Evolutionary conservation across 108 stramenopile species (phyloP).

Genomic region (Conticribra guillardii): DNA sequence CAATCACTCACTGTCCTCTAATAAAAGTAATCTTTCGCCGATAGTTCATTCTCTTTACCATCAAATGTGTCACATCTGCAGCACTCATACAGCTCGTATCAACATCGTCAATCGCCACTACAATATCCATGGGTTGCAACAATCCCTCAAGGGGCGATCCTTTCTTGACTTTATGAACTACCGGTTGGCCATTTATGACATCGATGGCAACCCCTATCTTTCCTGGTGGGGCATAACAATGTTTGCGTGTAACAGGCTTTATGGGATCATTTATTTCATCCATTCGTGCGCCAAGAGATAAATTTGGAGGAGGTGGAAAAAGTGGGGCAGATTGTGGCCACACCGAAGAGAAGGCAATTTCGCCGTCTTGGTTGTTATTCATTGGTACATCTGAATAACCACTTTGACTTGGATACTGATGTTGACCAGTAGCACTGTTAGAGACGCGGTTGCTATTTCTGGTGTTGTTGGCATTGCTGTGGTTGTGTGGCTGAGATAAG

Average conservation of each 20-base stretch:
- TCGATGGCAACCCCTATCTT: constrained; percentile 58
- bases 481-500: too few relatives aligned
- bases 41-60: constrained; percentile 64
- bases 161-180: constrained; percentile 50
- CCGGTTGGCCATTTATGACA: constrained; percentile 44
- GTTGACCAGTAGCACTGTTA: background rate
- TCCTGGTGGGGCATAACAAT: constrained; percentile 48
- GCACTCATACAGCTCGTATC: constrained; percentile 53
- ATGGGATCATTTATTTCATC: background rate
- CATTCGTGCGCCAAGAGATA: constrained; percentile 7
- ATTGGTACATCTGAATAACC: too few relatives aligned
- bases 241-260: constrained; percentile 8
- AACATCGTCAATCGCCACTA: constrained; percentile 51
- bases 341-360: constrained; percentile 1
- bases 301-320: background rate
- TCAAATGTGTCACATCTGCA: constrained; percentile 50
- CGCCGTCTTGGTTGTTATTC: background rate
- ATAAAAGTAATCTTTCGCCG: constrained; percentile 59
- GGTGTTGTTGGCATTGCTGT: background rate
- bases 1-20: too few relatives aligned
- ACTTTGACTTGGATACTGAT: too few relatives aligned
- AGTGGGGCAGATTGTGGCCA: constrained; percentile 23
- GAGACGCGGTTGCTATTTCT: background rate
- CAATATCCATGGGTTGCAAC: constrained; percentile 38
- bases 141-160: constrained; percentile 50